Percentiles rank a stretch among this genome's conserved stretches.
phyloP scores from a whole-genome alignment of 108 stramenopile genomes.

The Skeletonema costatum region DNA sequence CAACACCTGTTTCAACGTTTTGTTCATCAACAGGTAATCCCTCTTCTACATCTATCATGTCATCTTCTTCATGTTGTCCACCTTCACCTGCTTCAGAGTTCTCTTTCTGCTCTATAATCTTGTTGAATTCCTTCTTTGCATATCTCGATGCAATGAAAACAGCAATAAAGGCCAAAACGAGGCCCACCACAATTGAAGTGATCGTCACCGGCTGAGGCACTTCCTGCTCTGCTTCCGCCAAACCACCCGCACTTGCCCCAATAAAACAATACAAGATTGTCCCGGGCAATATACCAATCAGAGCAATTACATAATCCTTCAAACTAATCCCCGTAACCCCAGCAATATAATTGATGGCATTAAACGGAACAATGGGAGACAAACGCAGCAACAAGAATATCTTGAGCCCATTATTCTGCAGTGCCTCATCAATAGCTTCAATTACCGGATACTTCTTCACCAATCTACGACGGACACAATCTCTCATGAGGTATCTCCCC shows the following conservation, averaged over 20 bases:
- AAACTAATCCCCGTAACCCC: conserved; percentile 58
- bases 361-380: conserved; percentile 74
- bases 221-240: conserved; percentile 48
- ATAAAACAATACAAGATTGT: conserved; percentile 79
- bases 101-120: conserved; percentile 30
- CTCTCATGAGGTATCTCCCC: conserved; percentile 69
- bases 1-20: background rate
- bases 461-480: conserved; percentile 50
- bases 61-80: background rate
- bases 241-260: conserved; percentile 68
- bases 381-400: conserved; percentile 70
- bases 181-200: conserved; percentile 52
- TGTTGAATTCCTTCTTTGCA: conserved; percentile 72
- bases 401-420: conserved; percentile 67
- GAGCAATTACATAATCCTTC: conserved; percentile 51
- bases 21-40: background rate
- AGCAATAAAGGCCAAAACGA: conserved; percentile 60
- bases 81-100: background rate
- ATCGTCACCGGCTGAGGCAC: conserved; percentile 27
- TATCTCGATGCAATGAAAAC: conserved; percentile 68
- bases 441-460: conserved; percentile 58
- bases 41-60: background rate
- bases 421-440: conserved; percentile 59
- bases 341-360: conserved; percentile 71
- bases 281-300: conserved; percentile 72